phyloP scores from a whole-genome alignment of 768 basidiomycete genomes.

The Ramaria sp. region DNA sequence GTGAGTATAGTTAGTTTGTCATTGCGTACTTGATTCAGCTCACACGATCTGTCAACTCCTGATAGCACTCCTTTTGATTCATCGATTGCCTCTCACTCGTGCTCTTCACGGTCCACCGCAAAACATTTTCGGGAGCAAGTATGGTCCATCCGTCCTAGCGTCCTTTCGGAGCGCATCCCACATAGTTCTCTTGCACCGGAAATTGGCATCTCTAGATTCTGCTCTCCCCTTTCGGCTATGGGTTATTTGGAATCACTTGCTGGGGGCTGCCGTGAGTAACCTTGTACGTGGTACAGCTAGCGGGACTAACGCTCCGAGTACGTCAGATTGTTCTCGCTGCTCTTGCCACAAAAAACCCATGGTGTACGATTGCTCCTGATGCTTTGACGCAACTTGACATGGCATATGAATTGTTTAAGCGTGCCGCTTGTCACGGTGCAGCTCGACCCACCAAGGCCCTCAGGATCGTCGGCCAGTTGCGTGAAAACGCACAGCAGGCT shows the following conservation, averaged over 20 bases:
- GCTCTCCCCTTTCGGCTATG: not conserved
- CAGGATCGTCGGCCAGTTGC: not conserved
- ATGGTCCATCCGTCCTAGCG: constrained; percentile 58
- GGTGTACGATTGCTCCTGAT: not conserved
- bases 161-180: constrained; percentile 66
- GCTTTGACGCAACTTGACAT: not conserved
- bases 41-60: not conserved
- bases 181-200: constrained; percentile 25
- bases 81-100: not conserved
- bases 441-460: not conserved
- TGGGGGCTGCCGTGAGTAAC: not conserved
- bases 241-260: not conserved
- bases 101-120: not conserved
- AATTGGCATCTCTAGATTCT: not conserved
- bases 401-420: not conserved
- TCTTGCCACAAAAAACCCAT: not conserved
- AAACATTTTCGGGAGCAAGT: constrained; percentile 22
- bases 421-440: not conserved
- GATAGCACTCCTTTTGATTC: not conserved
- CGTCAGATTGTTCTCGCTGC: not conserved
- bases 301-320: not conserved
- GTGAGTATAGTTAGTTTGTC: not conserved
- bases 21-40: not conserved
- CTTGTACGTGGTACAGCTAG: not conserved
- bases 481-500: not conserved